Base-by-base conservation (phyloP, 192 early-diverging fungal species). In the Lunasporangiospora selenospora region DNA sequence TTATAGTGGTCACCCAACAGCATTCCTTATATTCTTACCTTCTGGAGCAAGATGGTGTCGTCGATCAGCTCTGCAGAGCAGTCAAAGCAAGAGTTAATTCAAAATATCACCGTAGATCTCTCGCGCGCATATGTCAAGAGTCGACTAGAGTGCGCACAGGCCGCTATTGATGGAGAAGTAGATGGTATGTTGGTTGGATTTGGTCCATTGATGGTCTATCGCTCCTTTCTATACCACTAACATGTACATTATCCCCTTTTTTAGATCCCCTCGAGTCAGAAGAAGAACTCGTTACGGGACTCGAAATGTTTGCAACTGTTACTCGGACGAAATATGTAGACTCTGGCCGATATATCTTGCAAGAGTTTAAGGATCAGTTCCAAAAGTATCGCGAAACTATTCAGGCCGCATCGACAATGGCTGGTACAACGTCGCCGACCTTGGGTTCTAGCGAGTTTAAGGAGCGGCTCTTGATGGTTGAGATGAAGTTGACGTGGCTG, bases 11-110 rank as follows among this genome's bases (percentile, higher is more conserved):
- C 89, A 40, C 82, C 92, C 32, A 88, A 92, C 67, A 89, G 86
- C 67, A 75, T 92, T 0, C 77, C 81, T 31, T 93, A 93, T 53
- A 60, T 95, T 31, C 75, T 95, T 55, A 86, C 83, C 10, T 96
- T 96, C 65, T 96, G 94, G 94, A 88, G 90, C 23, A 93, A 92
- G 71, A 90, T 94, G 48, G 78, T 85, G 16, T 77, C 81, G 13
- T 83, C 81, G 9, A 67, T 66, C 19, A 67, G 58, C 49, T 39
- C 56, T 9, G 59, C 51, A 31, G 61, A 69, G 48, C 67, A 64
- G n/a, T 26, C 43, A 38, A 51, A 52, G 4, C 54, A 51, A n/a
- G 40, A 49, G 10, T 55, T 58, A 34, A 66, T 71, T 46, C 53
- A 67, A 27, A 41, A 39, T 44, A 66, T 51, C 39, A 65, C 53